Evolutionary conservation across 73 alveolate genomes (phyloP).

Genomic region (Loxodes magnus): DNA sequence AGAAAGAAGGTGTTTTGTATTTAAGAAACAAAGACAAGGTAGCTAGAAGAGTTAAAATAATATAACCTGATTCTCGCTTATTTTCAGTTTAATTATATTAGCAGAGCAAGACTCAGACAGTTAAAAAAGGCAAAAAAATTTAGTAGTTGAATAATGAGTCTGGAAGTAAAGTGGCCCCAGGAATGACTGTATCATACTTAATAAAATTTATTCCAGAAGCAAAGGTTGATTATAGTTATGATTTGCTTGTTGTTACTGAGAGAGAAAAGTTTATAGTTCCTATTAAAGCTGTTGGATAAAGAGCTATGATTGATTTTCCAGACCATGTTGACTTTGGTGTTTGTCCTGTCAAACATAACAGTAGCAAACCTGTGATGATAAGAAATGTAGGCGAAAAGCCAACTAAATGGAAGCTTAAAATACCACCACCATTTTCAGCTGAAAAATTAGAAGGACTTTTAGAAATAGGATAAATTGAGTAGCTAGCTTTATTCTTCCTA

Average conservation of each 20-base stretch:
- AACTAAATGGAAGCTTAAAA: slow-evolving; percentile 96
- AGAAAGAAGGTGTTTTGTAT: slow-evolving; percentile 54
- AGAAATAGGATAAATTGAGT: slow-evolving; percentile 44
- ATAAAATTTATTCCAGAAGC: slow-evolving; percentile 97
- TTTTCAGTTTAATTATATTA: slow-evolving; percentile 14
- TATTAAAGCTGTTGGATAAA: slow-evolving; percentile 78
- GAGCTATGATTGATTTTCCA: slow-evolving; percentile 72
- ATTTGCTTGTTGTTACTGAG: slow-evolving; percentile 88
- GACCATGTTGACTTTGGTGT: slow-evolving; percentile 95
- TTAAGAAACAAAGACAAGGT: slow-evolving; percentile 93
- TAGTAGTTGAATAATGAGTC: slow-evolving; percentile 2
- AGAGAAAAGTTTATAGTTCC: slow-evolving; percentile 99
- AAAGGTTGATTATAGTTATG: slow-evolving; percentile 89
- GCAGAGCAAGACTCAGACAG: background rate
- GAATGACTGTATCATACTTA: slow-evolving; percentile 90
- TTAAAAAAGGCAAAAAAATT: background rate
- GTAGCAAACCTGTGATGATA: slow-evolving; percentile 96
- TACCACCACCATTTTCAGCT: slow-evolving; percentile 62
- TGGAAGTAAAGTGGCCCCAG: slow-evolving; percentile 91
- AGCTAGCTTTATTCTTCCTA: slow-evolving; percentile 69
- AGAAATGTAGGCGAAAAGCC: slow-evolving; percentile 98
- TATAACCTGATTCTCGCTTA: slow-evolving; percentile 97
- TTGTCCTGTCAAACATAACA: slow-evolving; percentile 96
- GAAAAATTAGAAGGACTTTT: slow-evolving; percentile 73
- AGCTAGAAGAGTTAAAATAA: slow-evolving; percentile 91